Evolutionary conservation across 805 yeast genomes (phyloP).

Genomic region (Kazachstania psychrophila): DNA sequence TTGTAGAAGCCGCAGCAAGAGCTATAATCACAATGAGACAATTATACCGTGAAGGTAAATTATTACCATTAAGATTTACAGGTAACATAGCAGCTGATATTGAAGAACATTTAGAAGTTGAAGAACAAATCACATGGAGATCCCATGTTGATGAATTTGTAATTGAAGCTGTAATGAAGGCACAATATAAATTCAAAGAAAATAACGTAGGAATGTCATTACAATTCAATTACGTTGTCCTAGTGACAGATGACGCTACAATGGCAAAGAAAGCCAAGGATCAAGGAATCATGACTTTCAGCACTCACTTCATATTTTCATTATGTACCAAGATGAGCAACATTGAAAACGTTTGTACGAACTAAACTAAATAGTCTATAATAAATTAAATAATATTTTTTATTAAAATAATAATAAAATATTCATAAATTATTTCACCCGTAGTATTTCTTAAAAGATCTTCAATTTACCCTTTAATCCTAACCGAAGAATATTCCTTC

Average conservation of each 20-base stretch:
- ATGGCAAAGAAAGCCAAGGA: constrained; percentile 52
- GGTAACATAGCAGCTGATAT: constrained; percentile 60
- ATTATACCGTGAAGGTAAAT: constrained; percentile 44
- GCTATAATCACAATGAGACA: constrained; percentile 69
- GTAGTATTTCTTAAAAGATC: too few relatives aligned
- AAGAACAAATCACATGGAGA: constrained; percentile 64
- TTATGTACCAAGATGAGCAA: constrained; percentile 18
- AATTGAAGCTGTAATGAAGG: constrained; percentile 38
- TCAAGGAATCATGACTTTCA: constrained; percentile 25
- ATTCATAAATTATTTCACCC: not conserved
- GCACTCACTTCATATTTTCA: constrained; percentile 29
- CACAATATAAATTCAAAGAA: constrained; percentile 9
- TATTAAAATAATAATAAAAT: not conserved
- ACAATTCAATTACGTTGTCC: constrained; percentile 45
- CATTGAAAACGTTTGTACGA: constrained; percentile 8
- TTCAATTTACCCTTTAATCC: too few relatives aligned
- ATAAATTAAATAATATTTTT: not conserved
- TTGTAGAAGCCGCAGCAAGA: constrained; percentile 72
- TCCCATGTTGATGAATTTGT: constrained; percentile 63
- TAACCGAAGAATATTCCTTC: too few relatives aligned
- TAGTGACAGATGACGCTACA: constrained; percentile 66
- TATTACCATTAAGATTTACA: constrained; percentile 56
- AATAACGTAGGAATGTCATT: constrained; percentile 13
- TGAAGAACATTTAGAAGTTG: constrained; percentile 67
- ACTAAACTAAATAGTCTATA: too few relatives aligned